A percentile compares a stretch with the other conserved stretches of the same genome.
phyloP scores from a whole-genome alignment of 2,329 filamentous ascomycete genomes.

The Xylaria hypoxylon region DNA sequence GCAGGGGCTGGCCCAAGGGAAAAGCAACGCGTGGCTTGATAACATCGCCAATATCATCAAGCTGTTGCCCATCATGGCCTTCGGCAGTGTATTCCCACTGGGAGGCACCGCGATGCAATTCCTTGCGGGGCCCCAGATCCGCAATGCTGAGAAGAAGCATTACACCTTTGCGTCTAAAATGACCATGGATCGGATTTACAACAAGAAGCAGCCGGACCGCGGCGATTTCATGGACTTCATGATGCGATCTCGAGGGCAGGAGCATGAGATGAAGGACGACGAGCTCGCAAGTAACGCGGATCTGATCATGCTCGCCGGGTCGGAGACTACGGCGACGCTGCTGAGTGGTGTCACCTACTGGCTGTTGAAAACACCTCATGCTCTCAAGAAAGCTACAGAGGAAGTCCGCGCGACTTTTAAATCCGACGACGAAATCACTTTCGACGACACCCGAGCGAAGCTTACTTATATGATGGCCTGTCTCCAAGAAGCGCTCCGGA shows the following conservation, averaged over 20 bases:
- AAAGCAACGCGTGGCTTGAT: slow-evolving; percentile 50
- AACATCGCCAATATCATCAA: slow-evolving; percentile 44
- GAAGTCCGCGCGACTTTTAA: slow-evolving; percentile 62
- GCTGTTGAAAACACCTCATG: slow-evolving; percentile 50
- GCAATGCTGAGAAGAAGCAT: slow-evolving; percentile 48
- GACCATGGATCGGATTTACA: slow-evolving; percentile 43
- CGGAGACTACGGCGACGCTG: slow-evolving; percentile 50
- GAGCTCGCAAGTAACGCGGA: slow-evolving; percentile 51
- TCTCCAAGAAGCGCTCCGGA: slow-evolving; percentile 44
- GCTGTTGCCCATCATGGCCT: slow-evolving; percentile 43
- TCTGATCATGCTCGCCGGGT: slow-evolving; percentile 48
- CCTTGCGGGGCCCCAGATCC: slow-evolving; percentile 42
- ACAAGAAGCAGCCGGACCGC: slow-evolving; percentile 45
- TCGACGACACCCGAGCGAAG: slow-evolving; percentile 50
- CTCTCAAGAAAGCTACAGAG: slow-evolving; percentile 43
- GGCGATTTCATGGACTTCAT: slow-evolving; percentile 52
- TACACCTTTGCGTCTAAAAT: slow-evolving; percentile 43
- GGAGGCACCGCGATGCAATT: slow-evolving; percentile 38
- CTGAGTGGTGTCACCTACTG: slow-evolving; percentile 46
- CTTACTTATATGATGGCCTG: slow-evolving; percentile 46
- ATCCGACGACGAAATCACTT: slow-evolving; percentile 58
- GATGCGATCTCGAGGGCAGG: slow-evolving; percentile 47
- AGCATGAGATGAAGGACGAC: slow-evolving; percentile 47
- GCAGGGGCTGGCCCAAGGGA: slow-evolving; percentile 53
- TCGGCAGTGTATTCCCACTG: slow-evolving; percentile 38